These are phyloP conservation scores for Starmerella powellii DNA, from an alignment of 805 yeast species.

Conservation along the genomic window DNA sequence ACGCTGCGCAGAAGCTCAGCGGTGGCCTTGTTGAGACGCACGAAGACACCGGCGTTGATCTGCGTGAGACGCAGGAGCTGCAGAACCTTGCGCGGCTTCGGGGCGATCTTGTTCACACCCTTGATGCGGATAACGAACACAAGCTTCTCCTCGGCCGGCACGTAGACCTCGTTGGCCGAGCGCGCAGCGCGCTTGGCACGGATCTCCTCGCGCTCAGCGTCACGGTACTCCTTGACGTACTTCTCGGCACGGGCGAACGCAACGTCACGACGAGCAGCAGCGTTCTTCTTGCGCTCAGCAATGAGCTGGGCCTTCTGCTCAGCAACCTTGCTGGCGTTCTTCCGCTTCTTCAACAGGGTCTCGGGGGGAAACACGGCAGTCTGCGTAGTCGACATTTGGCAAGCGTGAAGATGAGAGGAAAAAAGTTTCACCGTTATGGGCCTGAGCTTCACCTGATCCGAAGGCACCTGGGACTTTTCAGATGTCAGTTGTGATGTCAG, in stretches of 20 bases:
- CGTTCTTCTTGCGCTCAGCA: conserved; percentile 31
- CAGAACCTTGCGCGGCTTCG: conserved; percentile 98
- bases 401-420: conserved; percentile 7
- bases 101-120: conserved; percentile 98
- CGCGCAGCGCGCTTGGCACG: conserved; percentile 76
- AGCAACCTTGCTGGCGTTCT: conserved; percentile 44
- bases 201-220: conserved; percentile 78
- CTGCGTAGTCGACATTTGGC: conserved; percentile 9
- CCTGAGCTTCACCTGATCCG: conserved; percentile 5
- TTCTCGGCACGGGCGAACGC: conserved; percentile 91
- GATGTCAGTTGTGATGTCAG: too few species aligned
- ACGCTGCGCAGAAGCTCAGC: conserved; percentile 81
- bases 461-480: neutral
- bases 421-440: conserved; percentile 10
- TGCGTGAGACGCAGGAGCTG: conserved; percentile 82
- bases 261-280: conserved; percentile 34
- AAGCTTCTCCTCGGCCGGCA: conserved; percentile 87
- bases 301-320: conserved; percentile 43
- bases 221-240: conserved; percentile 88
- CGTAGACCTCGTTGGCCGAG: conserved; percentile 86
- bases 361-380: conserved; percentile 37
- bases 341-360: conserved; percentile 47
- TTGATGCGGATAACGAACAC: conserved; percentile 96
- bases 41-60: conserved; percentile 91
- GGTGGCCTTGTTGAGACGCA: conserved; percentile 92